phyloP scores from a whole-genome alignment of 163 green algal genomes.

The Scenedesmus sp. region DNA sequence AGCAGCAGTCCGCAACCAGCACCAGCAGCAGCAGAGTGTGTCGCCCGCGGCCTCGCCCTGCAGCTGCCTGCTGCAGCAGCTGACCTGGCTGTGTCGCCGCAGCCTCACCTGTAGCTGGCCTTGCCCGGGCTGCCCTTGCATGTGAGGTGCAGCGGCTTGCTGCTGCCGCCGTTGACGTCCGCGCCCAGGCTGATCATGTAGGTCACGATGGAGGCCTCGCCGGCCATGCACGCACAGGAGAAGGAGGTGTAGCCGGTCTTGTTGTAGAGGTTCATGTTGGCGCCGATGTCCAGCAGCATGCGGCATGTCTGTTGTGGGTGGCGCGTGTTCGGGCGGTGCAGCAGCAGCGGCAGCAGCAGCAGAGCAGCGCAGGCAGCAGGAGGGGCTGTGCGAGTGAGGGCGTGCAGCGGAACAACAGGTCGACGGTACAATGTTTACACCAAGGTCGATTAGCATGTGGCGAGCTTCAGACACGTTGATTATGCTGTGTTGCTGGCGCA shows the following conservation, averaged over 20 bases:
- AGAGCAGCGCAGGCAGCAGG: no score
- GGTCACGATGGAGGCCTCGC: not conserved
- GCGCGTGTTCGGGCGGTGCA: not conserved
- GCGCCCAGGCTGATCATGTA: conserved; percentile 40
- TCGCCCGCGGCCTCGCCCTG: no score
- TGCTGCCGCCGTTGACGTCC: conserved; percentile 37
- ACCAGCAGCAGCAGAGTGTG: no score
- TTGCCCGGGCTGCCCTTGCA: not conserved
- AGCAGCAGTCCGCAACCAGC: no score
- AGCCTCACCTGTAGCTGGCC: conserved; percentile 10
- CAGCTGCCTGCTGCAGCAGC: no score
- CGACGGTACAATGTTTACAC: conserved; percentile 49
- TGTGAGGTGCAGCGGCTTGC: not conserved
- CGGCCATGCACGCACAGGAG: conserved; percentile 20
- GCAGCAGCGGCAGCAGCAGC: not conserved
- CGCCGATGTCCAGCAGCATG: conserved; percentile 36
- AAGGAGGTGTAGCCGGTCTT: conserved; percentile 44
- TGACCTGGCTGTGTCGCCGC: no score
- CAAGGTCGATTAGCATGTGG: not conserved
- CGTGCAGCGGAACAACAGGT: not conserved
- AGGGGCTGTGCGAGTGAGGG: not conserved
- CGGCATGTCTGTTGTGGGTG: not conserved
- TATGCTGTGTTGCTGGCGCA: no score
- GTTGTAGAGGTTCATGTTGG: conserved; percentile 57
- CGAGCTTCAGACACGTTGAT: not conserved